phyloP scores from a whole-genome alignment of 257 asterid species.

The Striga asiatica region DNA sequence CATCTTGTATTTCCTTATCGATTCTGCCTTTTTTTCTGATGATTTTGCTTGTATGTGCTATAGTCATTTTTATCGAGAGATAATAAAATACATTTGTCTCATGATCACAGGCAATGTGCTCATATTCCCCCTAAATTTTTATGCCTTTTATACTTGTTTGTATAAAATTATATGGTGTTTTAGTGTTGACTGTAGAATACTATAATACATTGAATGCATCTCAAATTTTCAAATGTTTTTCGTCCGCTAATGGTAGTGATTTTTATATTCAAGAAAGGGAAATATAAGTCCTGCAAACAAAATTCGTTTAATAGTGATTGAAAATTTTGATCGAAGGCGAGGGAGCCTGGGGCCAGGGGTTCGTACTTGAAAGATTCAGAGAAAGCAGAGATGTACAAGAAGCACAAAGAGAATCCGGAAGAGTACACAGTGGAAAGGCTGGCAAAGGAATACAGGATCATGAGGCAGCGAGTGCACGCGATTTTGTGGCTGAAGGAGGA shows the following conservation, averaged over 20 bases:
- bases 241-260: neutral
- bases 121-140: neutral
- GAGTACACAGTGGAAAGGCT: slow-evolving; percentile 71
- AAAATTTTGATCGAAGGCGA: slow-evolving; percentile 39
- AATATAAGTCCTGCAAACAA: neutral
- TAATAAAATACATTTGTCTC: neutral
- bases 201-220: neutral
- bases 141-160: neutral
- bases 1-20: neutral
- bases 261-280: slow-evolving; percentile 5
- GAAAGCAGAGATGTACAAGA: slow-evolving; percentile 76
- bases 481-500: slow-evolving; percentile 72
- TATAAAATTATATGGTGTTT: too few species aligned
- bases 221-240: neutral
- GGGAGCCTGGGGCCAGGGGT: slow-evolving; percentile 93
- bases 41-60: neutral
- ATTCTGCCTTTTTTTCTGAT: neutral
- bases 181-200: too few species aligned
- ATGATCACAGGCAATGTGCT: neutral
- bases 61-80: neutral
- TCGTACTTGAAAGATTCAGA: slow-evolving; percentile 76
- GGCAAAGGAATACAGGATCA: slow-evolving; percentile 84
- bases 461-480: slow-evolving; percentile 98
- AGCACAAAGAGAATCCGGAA: slow-evolving; percentile 86
- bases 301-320: neutral